Evolutionary conservation across 371 early-diverging fungal genomes (phyloP).

Genomic region (Blakeslea trispora): DNA sequence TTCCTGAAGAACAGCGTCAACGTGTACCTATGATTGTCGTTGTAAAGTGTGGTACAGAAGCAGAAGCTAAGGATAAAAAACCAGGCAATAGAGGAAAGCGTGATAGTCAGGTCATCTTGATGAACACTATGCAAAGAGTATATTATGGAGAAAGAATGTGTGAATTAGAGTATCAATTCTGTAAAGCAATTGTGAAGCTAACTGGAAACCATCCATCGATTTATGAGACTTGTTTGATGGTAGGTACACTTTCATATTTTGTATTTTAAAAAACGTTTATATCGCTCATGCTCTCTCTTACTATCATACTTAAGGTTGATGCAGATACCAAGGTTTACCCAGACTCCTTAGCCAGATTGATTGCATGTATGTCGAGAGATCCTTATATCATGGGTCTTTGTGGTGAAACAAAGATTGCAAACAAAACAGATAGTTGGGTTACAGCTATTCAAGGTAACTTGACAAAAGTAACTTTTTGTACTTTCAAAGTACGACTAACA

Average conservation of each 20-base stretch:
- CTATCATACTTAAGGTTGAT: no score
- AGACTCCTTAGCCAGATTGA: conserved; percentile 80
- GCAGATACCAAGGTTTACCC: conserved; percentile 94
- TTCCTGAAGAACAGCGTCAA: conserved; percentile 49
- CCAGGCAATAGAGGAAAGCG: conserved; percentile 59
- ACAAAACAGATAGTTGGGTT: conserved; percentile 83
- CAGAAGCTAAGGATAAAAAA: conserved; percentile 58
- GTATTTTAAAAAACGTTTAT: neutral
- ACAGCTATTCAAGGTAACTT: conserved; percentile 88
- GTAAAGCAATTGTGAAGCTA: conserved; percentile 84
- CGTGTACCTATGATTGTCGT: conserved; percentile 69
- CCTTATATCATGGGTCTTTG: conserved; percentile 81
- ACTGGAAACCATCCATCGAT: conserved; percentile 81
- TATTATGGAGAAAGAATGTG: conserved; percentile 95
- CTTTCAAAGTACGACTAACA: neutral
- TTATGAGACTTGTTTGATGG: conserved; percentile 94
- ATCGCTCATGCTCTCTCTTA: no score
- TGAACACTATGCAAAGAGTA: conserved; percentile 90
- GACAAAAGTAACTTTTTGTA: neutral
- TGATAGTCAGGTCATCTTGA: conserved; percentile 76
- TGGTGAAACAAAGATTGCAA: conserved; percentile 89
- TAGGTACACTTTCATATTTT: conserved; percentile 15
- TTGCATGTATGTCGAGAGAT: conserved; percentile 80
- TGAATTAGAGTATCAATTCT: conserved; percentile 94
- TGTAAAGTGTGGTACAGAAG: conserved; percentile 81